Evolutionary conservation across 208 protist genomes (phyloP).

Genomic region (Wallacemonas sp.): DNA sequence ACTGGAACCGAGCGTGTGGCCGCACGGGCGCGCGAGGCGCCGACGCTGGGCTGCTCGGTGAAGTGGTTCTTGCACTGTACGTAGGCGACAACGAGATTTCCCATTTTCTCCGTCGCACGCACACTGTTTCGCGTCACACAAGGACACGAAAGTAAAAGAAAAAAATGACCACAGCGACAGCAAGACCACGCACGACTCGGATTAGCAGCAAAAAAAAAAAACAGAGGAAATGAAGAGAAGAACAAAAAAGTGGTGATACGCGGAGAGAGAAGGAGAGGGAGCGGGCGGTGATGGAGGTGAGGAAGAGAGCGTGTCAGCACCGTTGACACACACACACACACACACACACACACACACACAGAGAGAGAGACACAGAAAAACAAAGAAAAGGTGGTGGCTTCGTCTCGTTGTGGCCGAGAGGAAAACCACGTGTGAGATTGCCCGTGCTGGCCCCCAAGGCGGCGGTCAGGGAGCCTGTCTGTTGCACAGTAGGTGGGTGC

Average conservation of each 20-base stretch:
- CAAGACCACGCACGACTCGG: background rate
- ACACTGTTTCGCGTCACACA: too few relatives aligned
- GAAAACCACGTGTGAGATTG: background rate
- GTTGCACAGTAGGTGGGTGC: too few relatives aligned
- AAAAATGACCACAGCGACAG: background rate
- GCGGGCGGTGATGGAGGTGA: conserved; percentile 1
- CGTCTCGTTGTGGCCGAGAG: background rate
- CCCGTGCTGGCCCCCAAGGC: too few relatives aligned
- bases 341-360: too few relatives aligned
- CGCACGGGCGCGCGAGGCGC: background rate
- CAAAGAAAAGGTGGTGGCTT: conserved; percentile 8
- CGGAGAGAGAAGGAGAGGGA: conserved; percentile 16
- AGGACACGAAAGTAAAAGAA: background rate
- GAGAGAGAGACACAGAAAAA: conserved; percentile 16
- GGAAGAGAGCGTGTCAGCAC: too few relatives aligned
- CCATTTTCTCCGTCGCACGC: background rate
- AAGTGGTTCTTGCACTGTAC: conserved; percentile 7
- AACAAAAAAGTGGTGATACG: background rate
- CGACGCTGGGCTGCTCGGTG: background rate
- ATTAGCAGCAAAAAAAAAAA: conserved; percentile 10
- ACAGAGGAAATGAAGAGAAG: background rate
- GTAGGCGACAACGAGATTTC: conserved; percentile 1
- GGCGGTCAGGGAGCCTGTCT: too few relatives aligned
- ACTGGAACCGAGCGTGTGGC: background rate
- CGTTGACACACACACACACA: too few relatives aligned